phyloP scores from a whole-genome alignment of 2,329 filamentous ascomycete genomes.

The Myrmaecium sp. region DNA sequence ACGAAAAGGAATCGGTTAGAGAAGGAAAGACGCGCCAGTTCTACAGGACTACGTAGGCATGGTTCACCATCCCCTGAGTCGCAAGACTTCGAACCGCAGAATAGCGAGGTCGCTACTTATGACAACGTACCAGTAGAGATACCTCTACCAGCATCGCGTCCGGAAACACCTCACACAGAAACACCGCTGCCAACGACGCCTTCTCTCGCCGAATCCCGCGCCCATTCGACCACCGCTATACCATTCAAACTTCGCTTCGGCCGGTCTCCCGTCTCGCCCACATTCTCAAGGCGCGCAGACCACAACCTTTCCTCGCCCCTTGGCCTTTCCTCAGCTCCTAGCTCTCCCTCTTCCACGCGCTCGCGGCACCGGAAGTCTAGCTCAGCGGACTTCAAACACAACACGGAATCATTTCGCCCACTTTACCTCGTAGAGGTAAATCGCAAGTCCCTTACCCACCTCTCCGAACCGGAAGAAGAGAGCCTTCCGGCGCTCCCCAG shows the following conservation, averaged over 20 bases:
- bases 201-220: constrained; percentile 16
- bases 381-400: constrained; percentile 35
- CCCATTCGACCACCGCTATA: constrained; percentile 28
- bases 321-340: background rate
- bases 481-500: constrained; percentile 35
- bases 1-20: too few relatives aligned
- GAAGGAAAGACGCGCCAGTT: too few relatives aligned
- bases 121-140: constrained; percentile 22
- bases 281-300: background rate
- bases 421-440: constrained; percentile 63
- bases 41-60: too few relatives aligned
- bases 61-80: too few relatives aligned
- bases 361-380: constrained; percentile 28
- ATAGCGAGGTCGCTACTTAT: constrained; percentile 22
- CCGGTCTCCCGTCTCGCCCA: constrained; percentile 2
- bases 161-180: too few relatives aligned
- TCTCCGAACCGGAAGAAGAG: constrained; percentile 18
- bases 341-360: constrained; percentile 8
- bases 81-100: too few relatives aligned
- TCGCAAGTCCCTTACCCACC: constrained; percentile 16
- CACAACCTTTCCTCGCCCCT: background rate
- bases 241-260: constrained; percentile 26
- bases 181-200: constrained; percentile 12
- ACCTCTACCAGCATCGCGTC: too few relatives aligned
- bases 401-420: constrained; percentile 56